These are phyloP conservation scores for Hawksworthiomyces lignivorus DNA, from an alignment of 2,329 filamentous ascomycete species.

Conservation along the genomic window DNA sequence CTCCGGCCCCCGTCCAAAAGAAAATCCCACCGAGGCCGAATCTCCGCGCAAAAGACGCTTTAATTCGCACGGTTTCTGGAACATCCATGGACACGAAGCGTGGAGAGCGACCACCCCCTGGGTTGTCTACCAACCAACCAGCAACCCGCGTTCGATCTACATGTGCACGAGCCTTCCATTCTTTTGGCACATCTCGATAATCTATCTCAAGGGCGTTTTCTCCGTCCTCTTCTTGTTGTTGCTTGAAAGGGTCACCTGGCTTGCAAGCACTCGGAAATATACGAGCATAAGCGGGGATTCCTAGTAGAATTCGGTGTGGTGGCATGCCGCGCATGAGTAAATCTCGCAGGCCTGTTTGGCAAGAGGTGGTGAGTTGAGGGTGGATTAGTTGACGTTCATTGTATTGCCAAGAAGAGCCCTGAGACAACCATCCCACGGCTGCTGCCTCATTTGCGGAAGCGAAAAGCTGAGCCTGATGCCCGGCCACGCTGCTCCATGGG, in stretches of 20 bases:
- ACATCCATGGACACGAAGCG: conserved; percentile 61
- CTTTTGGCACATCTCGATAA: conserved; percentile 49
- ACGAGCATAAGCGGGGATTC: conserved; percentile 56
- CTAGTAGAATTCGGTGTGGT: conserved; percentile 51
- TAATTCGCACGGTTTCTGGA: conserved; percentile 50
- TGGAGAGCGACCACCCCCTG: no score
- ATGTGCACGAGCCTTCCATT: conserved; percentile 17
- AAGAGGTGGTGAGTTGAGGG: conserved; percentile 32
- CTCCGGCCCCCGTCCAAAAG: conserved; percentile 60
- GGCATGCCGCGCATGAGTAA: conserved; percentile 46
- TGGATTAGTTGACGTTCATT: conserved; percentile 2
- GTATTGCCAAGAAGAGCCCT: no score
- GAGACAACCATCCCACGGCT: not conserved
- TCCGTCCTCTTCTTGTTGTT: conserved; percentile 8
- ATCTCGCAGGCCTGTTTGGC: conserved; percentile 49
- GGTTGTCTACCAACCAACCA: conserved; percentile 45
- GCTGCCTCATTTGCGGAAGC: conserved; percentile 23
- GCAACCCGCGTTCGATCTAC: conserved; percentile 29
- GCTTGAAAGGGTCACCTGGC: conserved; percentile 42
- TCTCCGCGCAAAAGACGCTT: conserved; percentile 50
- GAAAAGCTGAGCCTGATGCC: conserved; percentile 57
- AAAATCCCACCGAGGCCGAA: conserved; percentile 54
- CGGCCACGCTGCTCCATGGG: conserved; percentile 51
- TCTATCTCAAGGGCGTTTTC: conserved; percentile 46
- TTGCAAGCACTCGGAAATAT: conserved; percentile 48